Base-by-base conservation (phyloP, 176 grass and related monocot genomes). In the Alloteropsis semialata region DNA sequence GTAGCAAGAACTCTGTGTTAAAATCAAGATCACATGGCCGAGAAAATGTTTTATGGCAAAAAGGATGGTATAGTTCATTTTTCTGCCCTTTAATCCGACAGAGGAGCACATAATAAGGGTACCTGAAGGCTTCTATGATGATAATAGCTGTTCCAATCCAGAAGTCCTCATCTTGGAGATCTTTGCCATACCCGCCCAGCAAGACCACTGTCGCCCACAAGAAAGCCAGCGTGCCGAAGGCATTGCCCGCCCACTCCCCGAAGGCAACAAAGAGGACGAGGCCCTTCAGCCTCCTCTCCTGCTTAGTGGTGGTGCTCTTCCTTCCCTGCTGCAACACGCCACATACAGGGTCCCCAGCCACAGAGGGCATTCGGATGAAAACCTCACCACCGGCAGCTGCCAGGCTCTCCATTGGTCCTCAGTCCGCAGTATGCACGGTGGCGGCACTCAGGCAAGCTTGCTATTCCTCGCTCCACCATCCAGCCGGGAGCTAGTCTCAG, bases 41-140 rank as follows among this genome's bases (percentile, higher is more conserved):
- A n/a, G n/a, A n/a, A n/a, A n/a, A n/a, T n/a, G n/a, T n/a, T n/a
- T n/a, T n/a, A n/a, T n/a, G n/a, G n/a, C n/a, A n/a, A n/a, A n/a
- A n/a, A n/a, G n/a, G n/a, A n/a, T n/a, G n/a, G n/a, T n/a, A n/a
- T n/a, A n/a, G n/a, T n/a, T n/a, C n/a, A n/a, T n/a, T 48, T 16
- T 14, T 48, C 3, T 4, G 14, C 14, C 45, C 16, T 48, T 16
- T 16, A 48, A 16, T 48, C 45, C 5, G 45, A 16, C 45, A 48
- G 50, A 2, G 50, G 1, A 49, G 46, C 46, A 49, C 0, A 17
- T 17, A 49, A 3, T 17, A 1, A 51, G 4, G 19, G 19, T 54
- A 72, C 68, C 39, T 72, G 42, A 72, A 16, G 25, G 68, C 68
- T 30, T 72, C 68, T 16, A 72, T 44, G 68, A 72, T 48, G 24